Evolutionary conservation across 371 early-diverging fungal species (phyloP).

Genomic region (Lichtheimia ornata): DNA sequence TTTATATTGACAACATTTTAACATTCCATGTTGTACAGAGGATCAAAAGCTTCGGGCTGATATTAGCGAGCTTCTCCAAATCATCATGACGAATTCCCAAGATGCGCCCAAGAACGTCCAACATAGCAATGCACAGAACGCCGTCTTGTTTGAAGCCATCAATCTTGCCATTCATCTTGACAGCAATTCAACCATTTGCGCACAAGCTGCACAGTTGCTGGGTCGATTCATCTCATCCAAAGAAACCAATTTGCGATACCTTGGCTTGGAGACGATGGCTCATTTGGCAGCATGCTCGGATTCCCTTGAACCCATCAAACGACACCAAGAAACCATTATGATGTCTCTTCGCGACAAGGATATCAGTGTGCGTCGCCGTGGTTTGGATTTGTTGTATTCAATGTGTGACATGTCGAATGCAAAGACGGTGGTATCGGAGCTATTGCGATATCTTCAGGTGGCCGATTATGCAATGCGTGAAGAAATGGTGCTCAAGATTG

Average conservation of each 20-base stretch:
- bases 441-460: constrained; percentile 82
- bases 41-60: constrained; percentile 61
- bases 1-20: not conserved
- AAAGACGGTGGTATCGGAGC: constrained; percentile 85
- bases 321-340: constrained; percentile 88
- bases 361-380: constrained; percentile 92
- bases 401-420: constrained; percentile 95
- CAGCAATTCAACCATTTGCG: constrained; percentile 82
- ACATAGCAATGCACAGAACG: constrained; percentile 95
- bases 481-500: constrained; percentile 97
- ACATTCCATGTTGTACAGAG: constrained; percentile 27
- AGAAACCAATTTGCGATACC: constrained; percentile 94
- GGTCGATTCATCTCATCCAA: constrained; percentile 89
- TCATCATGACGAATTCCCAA: constrained; percentile 82
- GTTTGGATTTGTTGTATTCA: constrained; percentile 93
- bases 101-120: constrained; percentile 94
- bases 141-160: constrained; percentile 95
- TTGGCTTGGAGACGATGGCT: constrained; percentile 96
- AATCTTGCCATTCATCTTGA: constrained; percentile 93
- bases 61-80: constrained; percentile 72
- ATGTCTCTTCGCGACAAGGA: constrained; percentile 93
- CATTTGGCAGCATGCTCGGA: constrained; percentile 90
- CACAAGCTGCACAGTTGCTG: constrained; percentile 79
- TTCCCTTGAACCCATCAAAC: constrained; percentile 82
- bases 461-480: constrained; percentile 92